Evolutionary conservation across 139 green algal species (phyloP), one percentile per base, ranked within the genome.

Genomic region (Chlamydomonas sp.): DNA sequence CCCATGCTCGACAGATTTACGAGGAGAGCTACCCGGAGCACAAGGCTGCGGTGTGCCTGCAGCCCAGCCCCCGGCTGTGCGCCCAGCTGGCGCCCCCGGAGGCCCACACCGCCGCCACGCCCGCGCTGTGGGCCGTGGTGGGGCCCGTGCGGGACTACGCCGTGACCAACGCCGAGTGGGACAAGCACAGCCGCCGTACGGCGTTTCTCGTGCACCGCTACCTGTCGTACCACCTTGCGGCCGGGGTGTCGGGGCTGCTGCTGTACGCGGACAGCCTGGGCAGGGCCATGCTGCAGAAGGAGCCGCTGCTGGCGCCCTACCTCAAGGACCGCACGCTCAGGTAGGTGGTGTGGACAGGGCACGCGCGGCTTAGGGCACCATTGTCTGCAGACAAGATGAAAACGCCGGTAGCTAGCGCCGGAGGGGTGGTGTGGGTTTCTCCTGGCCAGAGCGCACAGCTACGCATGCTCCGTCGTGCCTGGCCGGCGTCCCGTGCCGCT

Each of bases 221-320:
- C 64, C 20, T 84, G 63, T 61, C 31, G 31, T 84, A 84, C 79
- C 79, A 84, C 60, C 7, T 84, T 10, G 63, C 64, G 12, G 20
- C 57, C 12, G 79, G 79, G 2, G 31, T 15, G 2, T 31, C 63
- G 63, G 79, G 79, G 49, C 31, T 84, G 63, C 63, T 84, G 79
- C 63, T 84, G 63, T 84, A 84, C 79, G 49, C 79, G 63, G 79
- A 84, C 63, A 49, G 75, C 49, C 79, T 75, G 31, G 8, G 3
- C 15, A 63, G 63, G 12, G 10, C 49, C 31, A 76, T 74, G 31
- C 63, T 84, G 63, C 1, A 4, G 12, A 14, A 1, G 31, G 5
- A 8, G 1, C 31, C 31, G 31, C 15, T 62, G 31, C 17, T 61
- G 9, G 3, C 14, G 7, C 7, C 20, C 2, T 17, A 57, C n/a